Conservation (phyloP, 371 early-diverging fungal species). For the Actinomortierella wolfii region DNA sequence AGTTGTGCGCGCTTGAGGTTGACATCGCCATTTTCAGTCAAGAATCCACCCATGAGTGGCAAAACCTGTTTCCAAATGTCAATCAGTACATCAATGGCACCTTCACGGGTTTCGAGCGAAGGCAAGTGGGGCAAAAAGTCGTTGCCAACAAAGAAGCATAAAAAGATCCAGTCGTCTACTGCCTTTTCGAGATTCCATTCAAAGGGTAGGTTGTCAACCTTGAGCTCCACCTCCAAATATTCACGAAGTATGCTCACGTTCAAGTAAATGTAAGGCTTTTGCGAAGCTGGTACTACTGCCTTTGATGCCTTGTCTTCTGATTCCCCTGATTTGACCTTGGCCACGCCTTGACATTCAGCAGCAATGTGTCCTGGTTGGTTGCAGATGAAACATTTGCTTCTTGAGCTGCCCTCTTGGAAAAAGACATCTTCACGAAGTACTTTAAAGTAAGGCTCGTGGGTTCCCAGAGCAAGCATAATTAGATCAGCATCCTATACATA, state of each 20-base stretch:
- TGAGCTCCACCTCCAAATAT: constrained; percentile 88
- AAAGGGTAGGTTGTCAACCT: constrained; percentile 66
- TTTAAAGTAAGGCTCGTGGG: constrained; percentile 96
- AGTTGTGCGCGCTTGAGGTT: constrained; percentile 79
- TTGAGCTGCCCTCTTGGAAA: constrained; percentile 61
- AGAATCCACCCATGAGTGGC: constrained; percentile 79
- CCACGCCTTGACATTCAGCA: constrained; percentile 76
- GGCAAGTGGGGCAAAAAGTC: constrained; percentile 97
- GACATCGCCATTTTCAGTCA: constrained; percentile 86
- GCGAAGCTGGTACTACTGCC: constrained; percentile 10
- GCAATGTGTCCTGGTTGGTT: constrained; percentile 85
- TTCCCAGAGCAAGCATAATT: constrained; percentile 98
- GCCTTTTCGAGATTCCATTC: constrained; percentile 89
- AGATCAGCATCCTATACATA: constrained; percentile 93
- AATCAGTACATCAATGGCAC: constrained; percentile 92
- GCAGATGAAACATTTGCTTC: constrained; percentile 79
- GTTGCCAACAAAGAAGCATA: constrained; percentile 99
- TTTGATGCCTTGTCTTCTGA: constrained; percentile 58
- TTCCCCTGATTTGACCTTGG: constrained; percentile 64
- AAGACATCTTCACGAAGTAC: constrained; percentile 98
- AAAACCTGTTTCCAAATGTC: constrained; percentile 85
- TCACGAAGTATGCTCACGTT: constrained; percentile 91
- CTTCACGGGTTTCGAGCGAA: constrained; percentile 96
- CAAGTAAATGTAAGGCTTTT: constrained; percentile 90
- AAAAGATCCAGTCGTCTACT: constrained; percentile 98